Evolutionary conservation across 108 stramenopile species (phyloP).

Genomic region (Skeletonema grethae): DNA sequence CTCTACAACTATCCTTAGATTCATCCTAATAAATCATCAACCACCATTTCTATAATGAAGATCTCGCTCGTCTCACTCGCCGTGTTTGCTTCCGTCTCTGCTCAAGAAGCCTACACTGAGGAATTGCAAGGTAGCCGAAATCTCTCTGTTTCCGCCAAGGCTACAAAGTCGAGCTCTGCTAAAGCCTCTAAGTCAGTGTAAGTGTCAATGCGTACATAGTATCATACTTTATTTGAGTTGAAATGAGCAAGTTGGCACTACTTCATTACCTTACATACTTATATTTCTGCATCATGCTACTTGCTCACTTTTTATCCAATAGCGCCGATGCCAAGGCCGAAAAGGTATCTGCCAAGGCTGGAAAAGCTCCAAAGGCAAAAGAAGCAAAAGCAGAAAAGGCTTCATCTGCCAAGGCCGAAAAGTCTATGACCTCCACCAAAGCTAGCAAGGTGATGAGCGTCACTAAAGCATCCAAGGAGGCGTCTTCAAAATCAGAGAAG

Average conservation of each 20-base stretch:
- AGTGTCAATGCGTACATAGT: neutral
- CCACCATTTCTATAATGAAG: neutral
- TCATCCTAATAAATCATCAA: neutral
- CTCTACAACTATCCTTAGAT: neutral
- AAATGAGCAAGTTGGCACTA: too few species aligned
- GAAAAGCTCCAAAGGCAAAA: neutral
- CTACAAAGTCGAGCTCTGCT: neutral
- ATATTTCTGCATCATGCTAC: neutral
- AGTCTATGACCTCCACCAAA: neutral
- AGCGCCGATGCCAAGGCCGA: conserved; percentile 22
- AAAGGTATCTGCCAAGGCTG: conserved; percentile 7
- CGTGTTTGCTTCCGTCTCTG: neutral
- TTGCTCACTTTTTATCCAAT: neutral
- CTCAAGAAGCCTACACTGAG: neutral
- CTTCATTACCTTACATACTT: neutral
- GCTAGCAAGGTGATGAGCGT: neutral
- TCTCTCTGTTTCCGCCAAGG: neutral
- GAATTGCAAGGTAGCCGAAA: neutral
- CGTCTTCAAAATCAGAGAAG: neutral
- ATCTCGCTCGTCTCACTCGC: neutral
- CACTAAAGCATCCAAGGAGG: neutral
- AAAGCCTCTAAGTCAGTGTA: neutral
- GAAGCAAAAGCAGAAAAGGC: neutral
- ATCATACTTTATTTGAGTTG: neutral
- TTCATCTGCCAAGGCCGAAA: conserved; percentile 1